These are phyloP conservation scores for Aphanocladium album DNA, from an alignment of 2,329 filamentous ascomycete genomes.

Conservation along the genomic window DNA sequence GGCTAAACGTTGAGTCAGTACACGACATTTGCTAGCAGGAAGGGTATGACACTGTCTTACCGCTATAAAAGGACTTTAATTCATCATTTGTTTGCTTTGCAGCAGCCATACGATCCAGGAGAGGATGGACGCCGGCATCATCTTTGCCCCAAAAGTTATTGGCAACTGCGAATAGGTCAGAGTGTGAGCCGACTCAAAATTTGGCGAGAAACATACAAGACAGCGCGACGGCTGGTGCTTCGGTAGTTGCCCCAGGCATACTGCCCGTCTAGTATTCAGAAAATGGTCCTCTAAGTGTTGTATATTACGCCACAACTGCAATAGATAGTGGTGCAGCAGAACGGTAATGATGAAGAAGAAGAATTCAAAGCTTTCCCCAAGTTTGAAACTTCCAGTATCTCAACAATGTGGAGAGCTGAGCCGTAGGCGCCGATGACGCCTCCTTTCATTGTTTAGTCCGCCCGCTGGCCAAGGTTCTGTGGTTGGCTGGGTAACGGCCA, in stretches of 20 bases:
- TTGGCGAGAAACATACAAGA: slow-evolving; percentile 47
- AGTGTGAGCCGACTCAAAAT: neutral
- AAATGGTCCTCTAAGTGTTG: neutral
- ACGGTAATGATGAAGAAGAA: neutral
- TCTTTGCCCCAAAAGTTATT: slow-evolving; percentile 99
- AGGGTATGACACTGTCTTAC: slow-evolving; percentile 40
- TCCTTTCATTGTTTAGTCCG: slow-evolving; percentile 12
- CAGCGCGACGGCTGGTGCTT: slow-evolving; percentile 60
- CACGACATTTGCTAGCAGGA: no score
- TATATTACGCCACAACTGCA: neutral
- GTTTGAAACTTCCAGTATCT: neutral
- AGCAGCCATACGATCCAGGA: slow-evolving; percentile 90
- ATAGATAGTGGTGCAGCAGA: neutral
- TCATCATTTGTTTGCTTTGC: slow-evolving; percentile 95
- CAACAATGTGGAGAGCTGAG: slow-evolving; percentile 1
- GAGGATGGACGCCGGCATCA: slow-evolving; percentile 86
- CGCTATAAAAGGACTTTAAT: slow-evolving; percentile 81
- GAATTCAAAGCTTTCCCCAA: neutral
- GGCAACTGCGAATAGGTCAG: slow-evolving; percentile 57
- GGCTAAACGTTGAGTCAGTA: slow-evolving; percentile 41
- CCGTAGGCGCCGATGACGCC: slow-evolving; percentile 3
- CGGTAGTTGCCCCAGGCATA: slow-evolving; percentile 59
- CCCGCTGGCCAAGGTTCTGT: neutral
- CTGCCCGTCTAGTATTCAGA: slow-evolving; percentile 2
- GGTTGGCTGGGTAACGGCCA: slow-evolving; percentile 10